phyloP scores from a whole-genome alignment of 2,329 filamentous ascomycete genomes.

The Davidsoniella neocaledoniae region DNA sequence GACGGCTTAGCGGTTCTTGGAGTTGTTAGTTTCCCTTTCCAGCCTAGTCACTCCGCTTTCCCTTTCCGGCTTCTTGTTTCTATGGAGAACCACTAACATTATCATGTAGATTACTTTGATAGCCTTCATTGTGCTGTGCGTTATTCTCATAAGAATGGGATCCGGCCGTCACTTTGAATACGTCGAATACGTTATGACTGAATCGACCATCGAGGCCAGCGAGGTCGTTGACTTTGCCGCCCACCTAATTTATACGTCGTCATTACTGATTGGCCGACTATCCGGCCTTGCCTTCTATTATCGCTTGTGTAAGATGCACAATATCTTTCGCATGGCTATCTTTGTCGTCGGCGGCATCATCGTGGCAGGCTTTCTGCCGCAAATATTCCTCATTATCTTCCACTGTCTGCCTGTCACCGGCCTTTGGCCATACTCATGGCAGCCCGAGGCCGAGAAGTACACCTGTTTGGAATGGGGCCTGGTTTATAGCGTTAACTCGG shows the following conservation, averaged over 20 bases:
- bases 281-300: conserved; percentile 36
- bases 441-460: conserved; percentile 24
- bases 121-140: conserved; percentile 25
- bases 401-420: conserved; percentile 34
- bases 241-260: conserved; percentile 34
- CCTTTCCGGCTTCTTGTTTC: background rate
- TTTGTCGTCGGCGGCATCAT: conserved; percentile 22
- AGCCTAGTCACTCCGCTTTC: background rate
- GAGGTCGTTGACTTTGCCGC: conserved; percentile 32
- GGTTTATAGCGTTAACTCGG: conserved; percentile 34
- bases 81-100: background rate
- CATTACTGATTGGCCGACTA: conserved; percentile 31
- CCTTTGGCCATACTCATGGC: conserved; percentile 33
- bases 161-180: conserved; percentile 30
- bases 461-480: conserved; percentile 32
- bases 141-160: conserved; percentile 29
- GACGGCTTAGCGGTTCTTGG: conserved; percentile 22
- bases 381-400: conserved; percentile 33
- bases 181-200: conserved; percentile 29
- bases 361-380: conserved; percentile 27
- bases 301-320: conserved; percentile 25
- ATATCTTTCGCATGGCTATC: conserved; percentile 22
- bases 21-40: conserved; percentile 18
- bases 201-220: conserved; percentile 24
- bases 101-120: conserved; percentile 21